Evolutionary conservation across 805 yeast genomes (phyloP).

Genomic region (Kluyveromyces siamensis): DNA sequence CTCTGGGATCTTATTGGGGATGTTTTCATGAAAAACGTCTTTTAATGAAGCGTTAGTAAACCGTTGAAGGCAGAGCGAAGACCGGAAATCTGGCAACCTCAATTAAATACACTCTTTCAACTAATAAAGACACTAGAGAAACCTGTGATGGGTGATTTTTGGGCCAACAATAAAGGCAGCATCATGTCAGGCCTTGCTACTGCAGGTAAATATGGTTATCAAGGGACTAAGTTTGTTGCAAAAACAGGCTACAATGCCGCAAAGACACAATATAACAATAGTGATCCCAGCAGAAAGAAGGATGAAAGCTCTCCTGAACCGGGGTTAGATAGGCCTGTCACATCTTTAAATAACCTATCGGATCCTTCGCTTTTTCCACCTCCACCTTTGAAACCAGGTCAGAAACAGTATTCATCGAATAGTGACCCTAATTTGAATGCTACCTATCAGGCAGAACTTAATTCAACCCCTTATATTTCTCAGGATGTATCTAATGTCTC

Average conservation of each 20-base stretch:
- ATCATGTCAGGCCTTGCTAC: conserved; percentile 29
- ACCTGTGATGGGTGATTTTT: conserved; percentile 24
- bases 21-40: neutral
- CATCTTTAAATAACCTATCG: conserved; percentile 4
- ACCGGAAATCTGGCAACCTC: neutral
- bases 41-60: neutral
- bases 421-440: neutral
- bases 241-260: conserved; percentile 34
- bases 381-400: conserved; percentile 34
- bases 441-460: neutral
- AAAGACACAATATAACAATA: conserved; percentile 25
- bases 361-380: conserved; percentile 27
- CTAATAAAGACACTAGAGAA: neutral
- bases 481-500: conserved; percentile 4
- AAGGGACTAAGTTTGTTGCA: conserved; percentile 34
- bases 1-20: neutral
- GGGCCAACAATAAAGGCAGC: conserved; percentile 36
- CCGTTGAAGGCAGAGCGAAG: neutral
- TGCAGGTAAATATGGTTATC: conserved; percentile 30
- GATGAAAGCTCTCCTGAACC: neutral
- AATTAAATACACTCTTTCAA: conserved; percentile 7
- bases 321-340: conserved; percentile 3
- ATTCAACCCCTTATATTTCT: neutral
- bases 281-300: conserved; percentile 9
- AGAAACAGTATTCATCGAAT: conserved; percentile 12